A percentile compares a stretch with the other conserved stretches of the same genome.
These are phyloP conservation scores for Ogataea pini DNA, from an alignment of 805 yeast genomes.

Conservation along the genomic window DNA sequence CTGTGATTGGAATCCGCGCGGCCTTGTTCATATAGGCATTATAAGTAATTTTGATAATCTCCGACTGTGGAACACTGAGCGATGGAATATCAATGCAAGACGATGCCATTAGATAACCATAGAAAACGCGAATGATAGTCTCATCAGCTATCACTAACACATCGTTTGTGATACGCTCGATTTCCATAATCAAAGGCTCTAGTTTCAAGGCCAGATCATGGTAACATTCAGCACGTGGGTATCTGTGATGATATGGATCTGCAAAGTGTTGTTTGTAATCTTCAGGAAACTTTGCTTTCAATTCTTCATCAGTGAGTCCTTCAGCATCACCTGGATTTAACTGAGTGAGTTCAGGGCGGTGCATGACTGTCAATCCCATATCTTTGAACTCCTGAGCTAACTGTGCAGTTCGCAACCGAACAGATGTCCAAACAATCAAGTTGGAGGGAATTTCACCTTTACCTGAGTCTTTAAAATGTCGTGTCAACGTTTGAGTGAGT, in stretches of 20 bases:
- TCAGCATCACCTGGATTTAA: slow-evolving; percentile 88
- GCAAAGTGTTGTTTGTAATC: slow-evolving; percentile 64
- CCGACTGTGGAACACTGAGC: slow-evolving; percentile 74
- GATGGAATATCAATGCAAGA: slow-evolving; percentile 84
- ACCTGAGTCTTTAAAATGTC: slow-evolving; percentile 28
- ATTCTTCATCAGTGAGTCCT: slow-evolving; percentile 60
- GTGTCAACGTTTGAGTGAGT: slow-evolving; percentile 57
- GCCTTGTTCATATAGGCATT: slow-evolving; percentile 82
- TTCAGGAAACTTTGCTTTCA: slow-evolving; percentile 59
- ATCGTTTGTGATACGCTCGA: slow-evolving; percentile 90
- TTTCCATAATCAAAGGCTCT: slow-evolving; percentile 89
- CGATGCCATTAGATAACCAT: slow-evolving; percentile 93
- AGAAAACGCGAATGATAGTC: slow-evolving; percentile 81
- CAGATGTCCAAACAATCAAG: slow-evolving; percentile 93
- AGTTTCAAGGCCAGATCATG: slow-evolving; percentile 94
- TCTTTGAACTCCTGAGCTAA: slow-evolving; percentile 70
- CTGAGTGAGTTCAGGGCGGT: slow-evolving; percentile 82
- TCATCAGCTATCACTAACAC: slow-evolving; percentile 92
- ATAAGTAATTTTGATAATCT: slow-evolving; percentile 83
- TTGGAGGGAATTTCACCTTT: slow-evolving; percentile 29
- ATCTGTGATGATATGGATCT: slow-evolving; percentile 93
- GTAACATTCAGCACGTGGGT: slow-evolving; percentile 89
- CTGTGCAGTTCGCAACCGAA: slow-evolving; percentile 78
- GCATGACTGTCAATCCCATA: slow-evolving; percentile 63
- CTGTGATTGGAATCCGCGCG: slow-evolving; percentile 40